These are phyloP conservation scores for Chaetoceros muelleri DNA, from an alignment of 108 stramenopile genomes.

Conservation along the genomic window DNA sequence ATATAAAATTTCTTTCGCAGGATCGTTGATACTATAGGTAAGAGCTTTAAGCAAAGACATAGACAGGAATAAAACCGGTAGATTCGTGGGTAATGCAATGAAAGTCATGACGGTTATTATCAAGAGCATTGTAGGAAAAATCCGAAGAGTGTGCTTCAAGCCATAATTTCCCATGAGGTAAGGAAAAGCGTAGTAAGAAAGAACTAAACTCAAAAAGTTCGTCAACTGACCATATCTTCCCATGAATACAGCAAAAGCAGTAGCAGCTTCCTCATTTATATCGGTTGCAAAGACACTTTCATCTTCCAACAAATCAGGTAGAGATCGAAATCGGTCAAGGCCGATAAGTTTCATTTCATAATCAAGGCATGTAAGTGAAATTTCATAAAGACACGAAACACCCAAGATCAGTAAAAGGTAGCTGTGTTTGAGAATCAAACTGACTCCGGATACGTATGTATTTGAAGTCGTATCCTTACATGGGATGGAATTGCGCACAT, in stretches of 20 bases:
- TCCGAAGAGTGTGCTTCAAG: conserved; percentile 56
- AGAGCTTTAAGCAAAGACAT: conserved; percentile 84
- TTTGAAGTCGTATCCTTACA: conserved; percentile 21
- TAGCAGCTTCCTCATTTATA: conserved; percentile 9
- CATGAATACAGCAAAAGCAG: conserved; percentile 79
- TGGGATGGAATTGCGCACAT: conserved; percentile 17
- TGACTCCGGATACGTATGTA: conserved; percentile 51
- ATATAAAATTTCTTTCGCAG: conserved; percentile 86
- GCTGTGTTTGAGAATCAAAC: conserved; percentile 71
- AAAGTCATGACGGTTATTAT: conserved; percentile 59
- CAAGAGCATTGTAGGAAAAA: conserved; percentile 78
- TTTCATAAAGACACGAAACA: conserved; percentile 91
- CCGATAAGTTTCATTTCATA: conserved; percentile 95
- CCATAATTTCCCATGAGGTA: conserved; percentile 62
- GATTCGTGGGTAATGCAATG: conserved; percentile 55
- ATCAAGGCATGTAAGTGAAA: conserved; percentile 89
- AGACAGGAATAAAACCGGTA: conserved; percentile 68
- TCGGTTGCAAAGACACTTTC: background rate
- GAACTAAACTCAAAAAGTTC: conserved; percentile 68
- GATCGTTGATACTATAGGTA: conserved; percentile 90
- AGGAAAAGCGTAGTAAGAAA: conserved; percentile 77
- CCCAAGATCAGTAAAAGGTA: conserved; percentile 87
- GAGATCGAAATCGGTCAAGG: conserved; percentile 34
- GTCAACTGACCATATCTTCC: conserved; percentile 85
- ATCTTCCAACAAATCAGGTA: background rate